Percentiles rank a stretch among this genome's conserved stretches.
phyloP scores from a whole-genome alignment of 83 land plant genomes.

The Larix sibirica region DNA sequence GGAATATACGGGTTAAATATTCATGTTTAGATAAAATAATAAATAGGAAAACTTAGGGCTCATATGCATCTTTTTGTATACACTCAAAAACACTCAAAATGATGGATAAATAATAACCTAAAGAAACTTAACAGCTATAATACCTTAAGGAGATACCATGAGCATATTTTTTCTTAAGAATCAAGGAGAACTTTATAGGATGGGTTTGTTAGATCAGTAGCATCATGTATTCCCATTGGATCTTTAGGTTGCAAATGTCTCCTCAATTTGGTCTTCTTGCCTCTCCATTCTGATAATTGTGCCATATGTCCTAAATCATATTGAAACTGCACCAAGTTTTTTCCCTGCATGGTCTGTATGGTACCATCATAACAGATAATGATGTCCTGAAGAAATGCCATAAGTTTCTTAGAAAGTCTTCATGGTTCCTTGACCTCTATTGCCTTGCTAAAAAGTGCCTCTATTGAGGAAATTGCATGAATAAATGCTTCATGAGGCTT shows the following conservation, averaged over 20 bases:
- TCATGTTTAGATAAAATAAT: slow-evolving; percentile 33
- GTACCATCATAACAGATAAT: no score
- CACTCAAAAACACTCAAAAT: neutral
- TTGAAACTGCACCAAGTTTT: slow-evolving; percentile 74
- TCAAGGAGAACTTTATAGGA: slow-evolving; percentile 73
- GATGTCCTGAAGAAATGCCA: no score
- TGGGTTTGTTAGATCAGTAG: slow-evolving; percentile 94
- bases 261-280: slow-evolving; percentile 17
- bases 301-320: slow-evolving; percentile 30
- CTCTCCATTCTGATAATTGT: slow-evolving; percentile 19
- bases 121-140: neutral
- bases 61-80: neutral
- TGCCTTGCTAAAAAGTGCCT: no score
- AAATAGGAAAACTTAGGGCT: neutral
- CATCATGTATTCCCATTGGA: slow-evolving; percentile 94
- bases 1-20: slow-evolving; percentile 45
- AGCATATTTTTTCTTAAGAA: slow-evolving; percentile 59
- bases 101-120: neutral
- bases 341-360: no score
- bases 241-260: slow-evolving; percentile 60
- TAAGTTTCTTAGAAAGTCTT: no score
- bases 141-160: slow-evolving; percentile 68
- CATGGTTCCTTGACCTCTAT: no score
- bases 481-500: no score
- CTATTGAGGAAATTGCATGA: no score